phyloP scores from a whole-genome alignment of 1,284 basidiomycete species.

The Cerioporus squamosus region DNA sequence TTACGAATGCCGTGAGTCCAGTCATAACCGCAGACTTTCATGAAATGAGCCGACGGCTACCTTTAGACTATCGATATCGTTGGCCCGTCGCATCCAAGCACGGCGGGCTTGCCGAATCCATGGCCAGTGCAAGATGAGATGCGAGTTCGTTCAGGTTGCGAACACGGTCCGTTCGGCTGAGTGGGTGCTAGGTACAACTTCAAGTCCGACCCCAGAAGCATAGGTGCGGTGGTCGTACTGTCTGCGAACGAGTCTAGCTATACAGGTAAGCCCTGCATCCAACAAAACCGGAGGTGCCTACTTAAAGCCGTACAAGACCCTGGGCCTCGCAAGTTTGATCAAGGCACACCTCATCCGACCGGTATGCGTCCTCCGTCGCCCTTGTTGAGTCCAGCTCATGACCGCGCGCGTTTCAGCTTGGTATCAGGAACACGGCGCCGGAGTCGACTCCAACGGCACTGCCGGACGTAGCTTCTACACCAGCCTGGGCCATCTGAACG shows the following conservation, averaged over 20 bases:
- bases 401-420: conserved; percentile 55
- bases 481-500: conserved; percentile 74
- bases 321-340: conserved; percentile 52
- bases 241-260: conserved; percentile 74
- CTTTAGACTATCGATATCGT: conserved; percentile 66
- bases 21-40: too few relatives aligned
- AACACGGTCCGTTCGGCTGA: too few relatives aligned
- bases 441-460: conserved; percentile 48
- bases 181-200: conserved; percentile 67
- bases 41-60: too few relatives aligned
- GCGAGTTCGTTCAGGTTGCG: conserved; percentile 33
- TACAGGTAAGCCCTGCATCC: conserved; percentile 41
- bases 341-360: conserved; percentile 69
- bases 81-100: conserved; percentile 68
- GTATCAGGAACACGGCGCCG: conserved; percentile 75
- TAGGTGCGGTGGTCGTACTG: conserved; percentile 70
- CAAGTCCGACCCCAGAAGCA: conserved; percentile 69
- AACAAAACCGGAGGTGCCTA: neutral
- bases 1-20: conserved; percentile 61
- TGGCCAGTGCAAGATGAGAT: conserved; percentile 72
- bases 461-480: conserved; percentile 85
- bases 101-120: conserved; percentile 59
- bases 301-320: conserved; percentile 41
- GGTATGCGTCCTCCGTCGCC: conserved; percentile 36
- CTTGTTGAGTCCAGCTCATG: neutral